Conservation (phyloP, 306 rosid species). For the Inga oerstediana region DNA sequence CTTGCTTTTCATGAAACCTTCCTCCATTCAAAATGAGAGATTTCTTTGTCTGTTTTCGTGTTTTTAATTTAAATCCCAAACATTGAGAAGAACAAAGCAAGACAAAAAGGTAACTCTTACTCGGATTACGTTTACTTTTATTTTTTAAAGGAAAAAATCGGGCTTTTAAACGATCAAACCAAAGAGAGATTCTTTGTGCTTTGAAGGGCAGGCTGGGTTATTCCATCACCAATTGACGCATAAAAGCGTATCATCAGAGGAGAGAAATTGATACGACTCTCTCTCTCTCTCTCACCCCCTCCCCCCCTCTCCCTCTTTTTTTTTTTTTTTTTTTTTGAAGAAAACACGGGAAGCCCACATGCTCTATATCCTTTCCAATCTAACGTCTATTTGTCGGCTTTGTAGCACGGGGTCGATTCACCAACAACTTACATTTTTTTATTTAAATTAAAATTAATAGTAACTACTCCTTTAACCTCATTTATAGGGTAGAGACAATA, state of each 20-base stretch:
- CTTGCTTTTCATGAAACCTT: slow-evolving; percentile 57
- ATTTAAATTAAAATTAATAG: too few relatives aligned
- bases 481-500: too few relatives aligned
- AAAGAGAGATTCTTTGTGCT: slow-evolving; percentile 40
- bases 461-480: too few relatives aligned
- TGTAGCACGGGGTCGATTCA: neutral
- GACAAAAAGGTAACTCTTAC: slow-evolving; percentile 23
- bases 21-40: slow-evolving; percentile 67
- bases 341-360: slow-evolving; percentile 55
- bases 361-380: slow-evolving; percentile 42
- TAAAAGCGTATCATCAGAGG: slow-evolving; percentile 13
- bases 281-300: neutral
- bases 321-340: neutral
- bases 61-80: slow-evolving; percentile 39
- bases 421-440: neutral
- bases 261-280: slow-evolving; percentile 35
- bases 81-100: slow-evolving; percentile 34
- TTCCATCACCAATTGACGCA: slow-evolving; percentile 13
- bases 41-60: slow-evolving; percentile 14
- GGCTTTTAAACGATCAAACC: slow-evolving; percentile 32
- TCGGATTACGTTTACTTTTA: slow-evolving; percentile 29
- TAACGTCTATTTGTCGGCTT: slow-evolving; percentile 58
- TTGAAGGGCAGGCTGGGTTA: slow-evolving; percentile 40
- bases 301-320: neutral
- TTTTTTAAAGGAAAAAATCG: neutral